Evolutionary conservation across 73 alveolate genomes (phyloP).

Genomic region (Stentor coeruleus): DNA sequence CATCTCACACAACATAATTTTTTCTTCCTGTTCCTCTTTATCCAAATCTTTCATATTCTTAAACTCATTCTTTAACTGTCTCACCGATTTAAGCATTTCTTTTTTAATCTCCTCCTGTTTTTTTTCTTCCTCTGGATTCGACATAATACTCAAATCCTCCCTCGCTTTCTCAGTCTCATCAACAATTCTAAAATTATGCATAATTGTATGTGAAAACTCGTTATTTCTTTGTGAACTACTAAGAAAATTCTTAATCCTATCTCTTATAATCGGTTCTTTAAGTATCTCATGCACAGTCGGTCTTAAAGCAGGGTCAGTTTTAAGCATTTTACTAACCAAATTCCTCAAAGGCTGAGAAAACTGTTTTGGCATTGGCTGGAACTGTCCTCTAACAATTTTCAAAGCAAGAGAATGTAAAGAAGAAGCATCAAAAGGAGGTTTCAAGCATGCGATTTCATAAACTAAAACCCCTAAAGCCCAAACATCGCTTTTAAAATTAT

Average conservation of each 20-base stretch:
- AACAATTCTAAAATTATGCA: conserved; percentile 49
- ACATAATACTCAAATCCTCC: too few species aligned
- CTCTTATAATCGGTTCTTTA: conserved; percentile 2
- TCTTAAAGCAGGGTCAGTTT: conserved; percentile 22
- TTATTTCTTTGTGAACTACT: conserved; percentile 33
- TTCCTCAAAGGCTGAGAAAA: conserved; percentile 52
- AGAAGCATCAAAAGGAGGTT: conserved; percentile 59
- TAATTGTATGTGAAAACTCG: conserved; percentile 57
- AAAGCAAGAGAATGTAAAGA: conserved; percentile 63
- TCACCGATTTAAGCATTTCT: too few species aligned
- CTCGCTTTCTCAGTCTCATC: too few species aligned
- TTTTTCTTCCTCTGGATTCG: too few species aligned
- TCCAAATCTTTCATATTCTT: too few species aligned
- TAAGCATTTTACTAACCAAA: conserved; percentile 4
- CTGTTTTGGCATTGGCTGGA: conserved; percentile 52
- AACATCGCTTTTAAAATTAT: conserved; percentile 23
- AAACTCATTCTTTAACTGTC: too few species aligned
- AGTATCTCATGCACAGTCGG: conserved; percentile 28
- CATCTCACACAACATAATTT: too few species aligned
- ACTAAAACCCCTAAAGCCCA: conserved; percentile 30
- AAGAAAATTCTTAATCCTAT: conserved; percentile 25
- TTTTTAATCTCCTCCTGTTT: too few species aligned
- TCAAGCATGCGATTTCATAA: conserved; percentile 70
- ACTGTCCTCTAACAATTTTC: conserved; percentile 76
- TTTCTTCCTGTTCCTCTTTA: too few species aligned